Evolutionary conservation across 2,329 filamentous ascomycete species (phyloP).

Genomic region (Ascochyta viciae-villosae): DNA sequence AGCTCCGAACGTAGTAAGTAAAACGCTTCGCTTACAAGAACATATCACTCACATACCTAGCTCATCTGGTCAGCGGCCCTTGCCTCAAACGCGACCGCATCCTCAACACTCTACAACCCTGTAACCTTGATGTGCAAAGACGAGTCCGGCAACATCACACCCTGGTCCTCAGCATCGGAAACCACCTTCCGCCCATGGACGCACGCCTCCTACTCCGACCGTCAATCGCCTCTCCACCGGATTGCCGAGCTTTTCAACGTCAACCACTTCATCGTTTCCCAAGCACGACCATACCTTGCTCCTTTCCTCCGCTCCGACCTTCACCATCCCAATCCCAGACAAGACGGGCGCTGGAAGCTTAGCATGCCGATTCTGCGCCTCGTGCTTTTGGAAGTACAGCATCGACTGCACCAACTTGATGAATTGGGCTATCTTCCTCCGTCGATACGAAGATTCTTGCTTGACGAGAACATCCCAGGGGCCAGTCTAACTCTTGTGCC

Average conservation of each 20-base stretch:
- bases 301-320: slow-evolving; percentile 84
- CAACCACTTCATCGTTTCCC: slow-evolving; percentile 93
- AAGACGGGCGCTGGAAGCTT: slow-evolving; percentile 65
- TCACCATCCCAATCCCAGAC: slow-evolving; percentile 71
- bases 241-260: slow-evolving; percentile 88
- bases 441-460: slow-evolving; percentile 74
- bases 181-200: slow-evolving; percentile 74
- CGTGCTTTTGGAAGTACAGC: slow-evolving; percentile 77
- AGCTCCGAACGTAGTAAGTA: slow-evolving; percentile 85
- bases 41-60: slow-evolving; percentile 49
- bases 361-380: slow-evolving; percentile 67
- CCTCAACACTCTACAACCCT: slow-evolving; percentile 69
- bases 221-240: slow-evolving; percentile 71
- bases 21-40: neutral
- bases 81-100: slow-evolving; percentile 74
- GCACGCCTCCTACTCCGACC: slow-evolving; percentile 67
- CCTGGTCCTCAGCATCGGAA: slow-evolving; percentile 70
- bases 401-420: slow-evolving; percentile 82
- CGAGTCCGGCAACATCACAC: slow-evolving; percentile 72
- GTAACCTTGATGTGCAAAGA: slow-evolving; percentile 80
- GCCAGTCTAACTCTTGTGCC: slow-evolving; percentile 83
- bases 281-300: slow-evolving; percentile 87
- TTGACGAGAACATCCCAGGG: slow-evolving; percentile 82
- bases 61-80: slow-evolving; percentile 82
- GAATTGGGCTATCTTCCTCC: slow-evolving; percentile 75